Conservation (phyloP, 1,139 yeast species). For the Suhomyces coccinellae region DNA sequence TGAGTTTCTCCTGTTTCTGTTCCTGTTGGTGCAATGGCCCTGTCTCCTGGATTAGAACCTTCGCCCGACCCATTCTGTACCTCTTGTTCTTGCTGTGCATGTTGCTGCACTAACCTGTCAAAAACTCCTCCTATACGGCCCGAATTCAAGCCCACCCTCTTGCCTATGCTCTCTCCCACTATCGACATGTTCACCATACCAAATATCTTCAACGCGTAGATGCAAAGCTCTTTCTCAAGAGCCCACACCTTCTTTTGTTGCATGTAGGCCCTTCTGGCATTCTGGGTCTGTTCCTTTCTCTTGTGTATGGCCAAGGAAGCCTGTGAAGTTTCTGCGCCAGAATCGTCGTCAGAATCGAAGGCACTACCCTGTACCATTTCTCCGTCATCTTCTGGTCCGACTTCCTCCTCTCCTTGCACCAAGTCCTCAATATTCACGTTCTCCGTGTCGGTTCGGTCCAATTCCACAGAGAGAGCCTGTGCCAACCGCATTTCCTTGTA, state of each 20-base stretch:
- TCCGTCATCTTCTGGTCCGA: constrained; percentile 13
- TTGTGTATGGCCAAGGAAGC: constrained; percentile 8
- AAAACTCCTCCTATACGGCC: constrained; percentile 47
- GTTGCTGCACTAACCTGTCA: constrained; percentile 25
- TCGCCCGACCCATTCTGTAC: no score
- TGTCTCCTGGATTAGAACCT: no score
- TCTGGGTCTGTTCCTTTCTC: constrained; percentile 10
- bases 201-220: constrained; percentile 51
- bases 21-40: no score
- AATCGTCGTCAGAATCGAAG: constrained; percentile 23
- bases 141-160: constrained; percentile 51
- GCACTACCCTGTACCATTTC: constrained; percentile 15
- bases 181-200: constrained; percentile 44
- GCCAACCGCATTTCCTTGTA: constrained; percentile 37
- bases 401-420: constrained; percentile 17
- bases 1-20: no score
- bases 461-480: constrained; percentile 27
- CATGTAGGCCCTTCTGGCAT: constrained; percentile 12
- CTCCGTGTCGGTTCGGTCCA: constrained; percentile 59
- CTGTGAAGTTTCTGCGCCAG: constrained; percentile 17
- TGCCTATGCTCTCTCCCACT: constrained; percentile 28
- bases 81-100: neutral
- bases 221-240: constrained; percentile 50
- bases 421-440: constrained; percentile 53
- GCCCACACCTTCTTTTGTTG: constrained; percentile 27